Evolutionary conservation across 2,329 filamentous ascomycete genomes (phyloP).

Genomic region (Escovopsis sp.): DNA sequence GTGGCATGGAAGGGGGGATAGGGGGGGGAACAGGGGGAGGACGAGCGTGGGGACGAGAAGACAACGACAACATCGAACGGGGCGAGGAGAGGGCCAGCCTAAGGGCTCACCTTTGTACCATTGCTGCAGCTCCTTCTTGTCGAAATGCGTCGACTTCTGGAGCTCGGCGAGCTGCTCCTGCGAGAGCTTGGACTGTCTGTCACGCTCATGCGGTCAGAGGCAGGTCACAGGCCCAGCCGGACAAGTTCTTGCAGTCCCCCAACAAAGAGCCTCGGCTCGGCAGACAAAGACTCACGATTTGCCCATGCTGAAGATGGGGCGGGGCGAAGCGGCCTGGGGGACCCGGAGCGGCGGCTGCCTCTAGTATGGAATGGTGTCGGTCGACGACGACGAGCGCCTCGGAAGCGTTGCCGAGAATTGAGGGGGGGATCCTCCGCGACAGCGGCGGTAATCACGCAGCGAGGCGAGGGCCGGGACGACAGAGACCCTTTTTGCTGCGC

Average conservation of each 20-base stretch:
- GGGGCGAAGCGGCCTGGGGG: not conserved
- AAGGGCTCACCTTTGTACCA: slow-evolving; percentile 92
- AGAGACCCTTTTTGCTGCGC: no score
- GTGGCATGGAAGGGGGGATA: slow-evolving; percentile 1
- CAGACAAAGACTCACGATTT: slow-evolving; percentile 5
- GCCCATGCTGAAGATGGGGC: slow-evolving; percentile 1
- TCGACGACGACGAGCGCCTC: no score
- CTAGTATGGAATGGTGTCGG: no score
- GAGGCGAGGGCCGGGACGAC: no score
- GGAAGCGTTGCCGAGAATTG: no score
- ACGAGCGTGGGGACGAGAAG: no score
- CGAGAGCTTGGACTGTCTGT: slow-evolving; percentile 93
- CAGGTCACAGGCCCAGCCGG: not conserved
- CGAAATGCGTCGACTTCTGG: slow-evolving; percentile 94
- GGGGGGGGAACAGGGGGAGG: no score
- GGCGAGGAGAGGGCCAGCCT: no score
- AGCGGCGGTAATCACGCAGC: no score
- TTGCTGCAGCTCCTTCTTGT: slow-evolving; percentile 99
- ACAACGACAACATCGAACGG: no score
- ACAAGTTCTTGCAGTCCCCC: slow-evolving; percentile 1
- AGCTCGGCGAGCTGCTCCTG: slow-evolving; percentile 91
- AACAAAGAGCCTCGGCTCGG: no score
- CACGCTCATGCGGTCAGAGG: not conserved
- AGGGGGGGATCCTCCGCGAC: no score
- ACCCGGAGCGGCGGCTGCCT: not conserved